Evolutionary conservation across 1,284 basidiomycete genomes (phyloP), one percentile per base, ranked within the genome.

Genomic region (Chiua sp.): DNA sequence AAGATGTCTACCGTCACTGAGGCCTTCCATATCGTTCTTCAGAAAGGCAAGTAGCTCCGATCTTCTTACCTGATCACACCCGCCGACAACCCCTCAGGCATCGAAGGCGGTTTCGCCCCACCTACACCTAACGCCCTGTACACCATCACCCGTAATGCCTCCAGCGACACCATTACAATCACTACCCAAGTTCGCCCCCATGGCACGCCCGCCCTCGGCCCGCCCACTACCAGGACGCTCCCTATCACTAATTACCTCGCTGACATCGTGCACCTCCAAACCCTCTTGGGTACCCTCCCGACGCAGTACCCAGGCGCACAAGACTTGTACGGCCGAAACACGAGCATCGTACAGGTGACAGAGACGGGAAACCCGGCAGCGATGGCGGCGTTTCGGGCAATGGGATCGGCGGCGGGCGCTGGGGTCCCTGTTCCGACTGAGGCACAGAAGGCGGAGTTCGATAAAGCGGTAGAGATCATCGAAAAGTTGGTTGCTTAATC

Each of bases 241-340:
- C 26, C 46, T 20, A 42, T 69, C 18, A 69, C 75, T 12, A 71
- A 78, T n/a, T 66, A 79, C 58, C 75, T 73, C 16, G 66, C 68
- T 1, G 80, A 86, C 50, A 72, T 92, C 57, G 75, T 79, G 22
- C 83, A 87, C 68, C 79, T 92, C 22, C 75, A 87, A 51, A 55
- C 30, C 6, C 87, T 91, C 71, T 73, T 92, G 63, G 67, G 3
- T 66, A 90, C 58, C 84, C 87, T 44, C 81, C 68, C 68, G 3
- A 20, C 76, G 2, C 90, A 91, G 70, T 67, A 72, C 4, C 81
- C 83, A 0, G 87, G 87, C 3, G 84, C 81, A 57, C 73, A 87
- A 66, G 90, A 92, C 67, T 86, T 91, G 58, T 92, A 92, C 65
- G 86, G 86, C 1, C 59, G 85, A 63, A 80, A 91, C 69, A 88